Base-by-base conservation (phyloP, 768 basidiomycete genomes). In the Boletellus emodensis region DNA sequence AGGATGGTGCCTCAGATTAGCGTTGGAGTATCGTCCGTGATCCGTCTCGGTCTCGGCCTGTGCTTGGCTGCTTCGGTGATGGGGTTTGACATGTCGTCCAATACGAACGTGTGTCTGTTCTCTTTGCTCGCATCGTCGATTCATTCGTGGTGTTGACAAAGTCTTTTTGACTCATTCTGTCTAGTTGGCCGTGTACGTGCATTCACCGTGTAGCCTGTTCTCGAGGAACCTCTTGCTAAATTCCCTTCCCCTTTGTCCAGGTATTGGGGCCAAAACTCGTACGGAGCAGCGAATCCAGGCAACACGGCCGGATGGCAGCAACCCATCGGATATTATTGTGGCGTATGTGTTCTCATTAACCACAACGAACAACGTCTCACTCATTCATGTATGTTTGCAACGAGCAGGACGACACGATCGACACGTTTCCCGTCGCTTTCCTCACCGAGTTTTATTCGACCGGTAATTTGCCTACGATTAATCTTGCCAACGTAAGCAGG, bases 351-450 rank as follows among this genome's bases (percentile, higher is more conserved):
- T 41, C 26, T 44, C 40, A 34, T 20, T 41, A 18, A 22, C 28
- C n/a, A 42, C 42, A 17, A 32, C 13, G 14, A 22, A 6, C 37
- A 22, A 42, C 40, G 44, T 38, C 44, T 15, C 18, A 24, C n/a
- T 48, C 47, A 34, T 39, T 49, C 34, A 40, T 24, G 10, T 30
- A 11, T 8, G 30, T 14, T 44, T 17, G 14, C 32, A 30, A 37
- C 12, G 10, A 4, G 5, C 57, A 82, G 77, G 84, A 85, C 58
- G 63, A 75, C 60, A 67, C 75, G 4, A 78, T 85, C 40, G 73
- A 86, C 55, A 76, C 70, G 35, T 70, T 86, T 42, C 84, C 84
- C 0, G 49, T 86, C 40, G 83, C 83, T 2, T 86, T 85, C 63
- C 53, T 87, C 32, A 68, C 78, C 54, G 72, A 77, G 42, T 85